A percentile compares a stretch with the other conserved stretches of the same genome.
Evolutionary conservation across 2,329 filamentous ascomycete species (phyloP).

Genomic region (Byssothecium circinans): DNA sequence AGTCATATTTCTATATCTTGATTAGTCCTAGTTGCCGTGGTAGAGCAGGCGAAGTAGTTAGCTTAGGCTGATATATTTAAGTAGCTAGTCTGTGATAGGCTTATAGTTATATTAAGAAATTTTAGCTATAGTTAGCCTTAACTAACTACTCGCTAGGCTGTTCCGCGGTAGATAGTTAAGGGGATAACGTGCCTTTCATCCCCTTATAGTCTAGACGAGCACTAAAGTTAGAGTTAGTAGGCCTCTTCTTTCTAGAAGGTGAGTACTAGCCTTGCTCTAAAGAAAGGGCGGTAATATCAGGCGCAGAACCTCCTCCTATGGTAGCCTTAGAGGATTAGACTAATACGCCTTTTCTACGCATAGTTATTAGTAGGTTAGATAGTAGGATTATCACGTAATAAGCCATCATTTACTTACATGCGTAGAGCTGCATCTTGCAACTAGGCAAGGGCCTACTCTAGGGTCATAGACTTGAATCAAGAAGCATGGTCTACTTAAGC

Average conservation of each 20-base stretch:
- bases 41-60: conserved; percentile 10
- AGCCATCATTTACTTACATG: conserved; percentile 20
- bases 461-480: conserved; percentile 20
- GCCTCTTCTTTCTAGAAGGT: conserved; percentile 32
- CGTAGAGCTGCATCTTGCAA: conserved; percentile 27
- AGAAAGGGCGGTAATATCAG: conserved; percentile 33
- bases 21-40: conserved; percentile 39
- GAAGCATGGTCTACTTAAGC: conserved; percentile 29
- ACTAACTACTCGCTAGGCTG: conserved; percentile 28
- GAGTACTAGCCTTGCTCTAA: conserved; percentile 28
- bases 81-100: conserved; percentile 12
- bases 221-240: conserved; percentile 30
- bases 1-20: conserved; percentile 32
- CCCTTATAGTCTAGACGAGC: conserved; percentile 21
- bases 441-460: conserved; percentile 23
- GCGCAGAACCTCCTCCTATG: conserved; percentile 28
- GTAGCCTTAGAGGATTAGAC: conserved; percentile 30
- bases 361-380: conserved; percentile 9
- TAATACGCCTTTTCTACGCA: conserved; percentile 18
- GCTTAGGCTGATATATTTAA: conserved; percentile 8
- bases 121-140: conserved; percentile 24
- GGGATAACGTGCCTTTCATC: conserved; percentile 9
- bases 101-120: conserved; percentile 13
- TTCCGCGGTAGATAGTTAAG: conserved; percentile 26
- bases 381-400: conserved; percentile 1